Conservation (phyloP, 768 basidiomycete species). For the Rubroboletus pulcherrimus region DNA sequence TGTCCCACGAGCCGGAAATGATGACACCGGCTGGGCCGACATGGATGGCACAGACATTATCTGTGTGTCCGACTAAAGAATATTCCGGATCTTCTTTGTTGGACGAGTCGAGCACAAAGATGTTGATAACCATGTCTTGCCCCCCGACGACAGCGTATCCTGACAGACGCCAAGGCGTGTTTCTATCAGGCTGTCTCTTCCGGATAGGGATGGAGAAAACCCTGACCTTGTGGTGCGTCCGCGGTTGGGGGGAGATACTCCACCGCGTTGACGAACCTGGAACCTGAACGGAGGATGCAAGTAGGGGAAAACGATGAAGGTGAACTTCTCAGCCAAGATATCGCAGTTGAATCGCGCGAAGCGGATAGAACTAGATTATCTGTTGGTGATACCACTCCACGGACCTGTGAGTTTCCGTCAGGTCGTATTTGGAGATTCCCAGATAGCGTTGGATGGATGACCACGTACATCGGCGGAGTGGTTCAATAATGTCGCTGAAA, state of each 20-base stretch:
- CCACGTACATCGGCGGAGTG: constrained; percentile 71
- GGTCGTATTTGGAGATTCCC: constrained; percentile 5
- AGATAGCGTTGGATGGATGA: constrained; percentile 3
- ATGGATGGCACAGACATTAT: constrained; percentile 86
- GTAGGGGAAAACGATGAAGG: constrained; percentile 51
- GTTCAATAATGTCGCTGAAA: constrained; percentile 66
- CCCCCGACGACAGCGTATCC: constrained; percentile 87
- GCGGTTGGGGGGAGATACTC: constrained; percentile 69
- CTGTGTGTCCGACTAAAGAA: constrained; percentile 82
- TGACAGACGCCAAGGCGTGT: constrained; percentile 28
- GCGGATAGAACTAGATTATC: constrained; percentile 80
- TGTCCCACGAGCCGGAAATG: constrained; percentile 97
- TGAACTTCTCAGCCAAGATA: constrained; percentile 69
- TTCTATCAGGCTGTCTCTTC: not conserved
- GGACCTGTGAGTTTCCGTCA: constrained; percentile 55
- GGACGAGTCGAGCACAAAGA: constrained; percentile 61
- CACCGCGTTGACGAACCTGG: constrained; percentile 78
- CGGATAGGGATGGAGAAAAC: not conserved
- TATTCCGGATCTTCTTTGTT: constrained; percentile 71
- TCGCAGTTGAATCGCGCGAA: constrained; percentile 88
- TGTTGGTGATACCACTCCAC: constrained; percentile 73
- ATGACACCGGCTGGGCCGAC: constrained; percentile 67
- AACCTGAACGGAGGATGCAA: constrained; percentile 56
- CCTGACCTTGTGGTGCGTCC: constrained; percentile 67
- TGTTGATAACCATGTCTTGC: constrained; percentile 83